Conservation (phyloP, 1,284 basidiomycete genomes). For the Trichosporon faecale region DNA sequence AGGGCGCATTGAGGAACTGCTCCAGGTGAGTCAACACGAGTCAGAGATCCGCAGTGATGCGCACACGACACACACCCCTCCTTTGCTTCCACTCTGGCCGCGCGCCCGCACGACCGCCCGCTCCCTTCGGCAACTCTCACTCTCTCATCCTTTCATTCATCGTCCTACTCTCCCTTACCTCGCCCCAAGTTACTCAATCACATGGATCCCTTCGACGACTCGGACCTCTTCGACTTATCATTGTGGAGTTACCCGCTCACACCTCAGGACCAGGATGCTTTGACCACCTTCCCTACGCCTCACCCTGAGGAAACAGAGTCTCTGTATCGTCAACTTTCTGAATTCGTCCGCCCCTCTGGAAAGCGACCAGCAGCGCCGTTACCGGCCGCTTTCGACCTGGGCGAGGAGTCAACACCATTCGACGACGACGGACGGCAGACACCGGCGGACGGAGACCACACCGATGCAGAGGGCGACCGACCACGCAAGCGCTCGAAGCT, state of each 20-base stretch:
- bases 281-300: slow-evolving; percentile 72
- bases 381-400: slow-evolving; percentile 35
- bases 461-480: slow-evolving; percentile 31
- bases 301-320: slow-evolving; percentile 64
- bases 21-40: slow-evolving; percentile 61
- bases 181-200: background rate
- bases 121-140: background rate
- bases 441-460: slow-evolving; percentile 4
- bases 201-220: slow-evolving; percentile 9
- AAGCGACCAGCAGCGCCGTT: slow-evolving; percentile 38
- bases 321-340: slow-evolving; percentile 67
- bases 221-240: slow-evolving; percentile 1
- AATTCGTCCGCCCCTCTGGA: slow-evolving; percentile 42
- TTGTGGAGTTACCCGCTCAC: slow-evolving; percentile 10
- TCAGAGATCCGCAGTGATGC: background rate
- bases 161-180: background rate
- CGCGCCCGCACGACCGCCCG: background rate
- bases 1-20: slow-evolving; percentile 74
- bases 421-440: slow-evolving; percentile 12
- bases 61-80: background rate
- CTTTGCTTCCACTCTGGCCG: slow-evolving; percentile 3
- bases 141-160: background rate
- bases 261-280: slow-evolving; percentile 65
- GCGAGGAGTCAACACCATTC: slow-evolving; percentile 25
- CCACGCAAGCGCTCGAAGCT: slow-evolving; percentile 29